Evolutionary conservation across 352 stramenopile genomes (phyloP).

Genomic region (Achlya hypogyna): DNA sequence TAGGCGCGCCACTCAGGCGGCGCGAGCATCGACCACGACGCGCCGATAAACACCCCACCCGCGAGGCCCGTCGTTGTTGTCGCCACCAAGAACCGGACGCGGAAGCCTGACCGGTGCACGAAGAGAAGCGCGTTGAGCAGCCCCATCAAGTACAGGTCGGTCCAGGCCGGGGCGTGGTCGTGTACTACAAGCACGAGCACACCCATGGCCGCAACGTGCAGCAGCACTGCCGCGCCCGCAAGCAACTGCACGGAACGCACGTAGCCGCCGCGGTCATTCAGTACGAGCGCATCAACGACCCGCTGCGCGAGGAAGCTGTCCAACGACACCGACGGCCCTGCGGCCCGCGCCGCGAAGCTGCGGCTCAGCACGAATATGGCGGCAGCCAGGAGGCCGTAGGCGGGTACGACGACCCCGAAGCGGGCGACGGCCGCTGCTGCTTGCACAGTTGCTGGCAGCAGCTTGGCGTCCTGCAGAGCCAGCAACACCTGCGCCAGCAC

Average conservation of each 20-base stretch:
- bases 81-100: slow-evolving; percentile 34
- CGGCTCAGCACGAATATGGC: slow-evolving; percentile 26
- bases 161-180: slow-evolving; percentile 20
- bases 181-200: slow-evolving; percentile 33
- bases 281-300: not conserved
- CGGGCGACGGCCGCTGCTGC: slow-evolving; percentile 22
- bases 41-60: slow-evolving; percentile 5
- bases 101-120: slow-evolving; percentile 34
- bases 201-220: slow-evolving; percentile 30
- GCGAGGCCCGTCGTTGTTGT: slow-evolving; percentile 22
- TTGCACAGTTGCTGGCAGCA: slow-evolving; percentile 21
- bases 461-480: slow-evolving; percentile 32
- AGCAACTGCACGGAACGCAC: slow-evolving; percentile 28
- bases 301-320: slow-evolving; percentile 1
- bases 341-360: slow-evolving; percentile 16
- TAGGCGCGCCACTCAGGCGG: slow-evolving; percentile 16
- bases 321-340: not conserved
- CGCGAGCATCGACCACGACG: not conserved
- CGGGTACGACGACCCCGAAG: slow-evolving; percentile 32
- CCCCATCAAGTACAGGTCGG: slow-evolving; percentile 34
- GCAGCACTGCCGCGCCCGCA: slow-evolving; percentile 26
- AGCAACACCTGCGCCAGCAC: slow-evolving; percentile 32
- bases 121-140: slow-evolving; percentile 39
- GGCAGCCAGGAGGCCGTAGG: slow-evolving; percentile 23
- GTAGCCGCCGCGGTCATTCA: slow-evolving; percentile 23